These are phyloP conservation scores for Chrysoporthe austroafricana DNA, from an alignment of 2,329 filamentous ascomycete species.

Conservation along the genomic window DNA sequence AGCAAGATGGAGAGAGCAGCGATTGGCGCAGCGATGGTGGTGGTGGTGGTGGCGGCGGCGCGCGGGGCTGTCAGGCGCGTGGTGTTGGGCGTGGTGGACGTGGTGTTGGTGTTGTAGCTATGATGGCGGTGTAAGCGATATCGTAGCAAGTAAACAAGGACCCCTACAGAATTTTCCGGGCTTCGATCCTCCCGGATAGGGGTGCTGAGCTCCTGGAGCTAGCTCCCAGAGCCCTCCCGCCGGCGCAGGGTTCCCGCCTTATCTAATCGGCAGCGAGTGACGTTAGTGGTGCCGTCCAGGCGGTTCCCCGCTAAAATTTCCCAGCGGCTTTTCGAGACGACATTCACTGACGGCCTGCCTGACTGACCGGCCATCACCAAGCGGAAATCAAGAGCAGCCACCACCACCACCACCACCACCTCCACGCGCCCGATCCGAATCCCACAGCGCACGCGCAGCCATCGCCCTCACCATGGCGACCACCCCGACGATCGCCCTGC, in stretches of 20 bases:
- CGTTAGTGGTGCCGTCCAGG: neutral
- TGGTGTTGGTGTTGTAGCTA: neutral
- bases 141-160: neutral
- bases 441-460: neutral
- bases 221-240: neutral
- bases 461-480: neutral
- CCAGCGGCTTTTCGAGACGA: neutral
- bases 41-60: no score
- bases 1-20: neutral
- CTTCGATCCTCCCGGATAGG: neutral
- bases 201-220: neutral
- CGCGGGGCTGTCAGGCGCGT: no score
- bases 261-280: slow-evolving; percentile 1
- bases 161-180: slow-evolving; percentile 6
- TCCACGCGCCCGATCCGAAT: neutral
- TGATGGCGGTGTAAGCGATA: neutral
- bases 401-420: neutral
- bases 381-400: neutral
- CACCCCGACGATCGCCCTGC: slow-evolving; percentile 62
- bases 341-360: neutral
- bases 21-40: no score
- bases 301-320: neutral
- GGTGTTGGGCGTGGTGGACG: neutral
- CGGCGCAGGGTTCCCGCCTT: neutral
- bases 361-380: neutral